These are phyloP conservation scores for Cryptosporidium felis DNA, from an alignment of 169 alveolate species.

Conservation along the genomic window DNA sequence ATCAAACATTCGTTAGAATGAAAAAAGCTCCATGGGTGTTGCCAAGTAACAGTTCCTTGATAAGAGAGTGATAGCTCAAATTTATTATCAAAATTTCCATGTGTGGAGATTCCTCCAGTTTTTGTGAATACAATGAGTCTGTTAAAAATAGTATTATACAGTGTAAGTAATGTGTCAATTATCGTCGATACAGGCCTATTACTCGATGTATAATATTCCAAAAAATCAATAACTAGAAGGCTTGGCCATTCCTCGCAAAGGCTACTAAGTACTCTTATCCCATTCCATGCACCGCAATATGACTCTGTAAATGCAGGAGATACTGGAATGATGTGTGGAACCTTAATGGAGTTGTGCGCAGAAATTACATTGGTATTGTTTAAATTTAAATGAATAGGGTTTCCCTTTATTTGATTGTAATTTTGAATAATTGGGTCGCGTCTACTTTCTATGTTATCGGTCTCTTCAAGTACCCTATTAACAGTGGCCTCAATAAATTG, in stretches of 20 bases:
- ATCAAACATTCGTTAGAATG: slow-evolving; percentile 62
- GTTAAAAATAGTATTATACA: slow-evolving; percentile 60
- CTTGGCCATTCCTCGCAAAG: slow-evolving; percentile 71
- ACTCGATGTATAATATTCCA: slow-evolving; percentile 48
- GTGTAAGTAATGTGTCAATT: slow-evolving; percentile 30
- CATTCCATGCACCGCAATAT: slow-evolving; percentile 63
- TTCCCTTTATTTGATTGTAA: background rate
- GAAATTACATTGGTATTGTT: background rate
- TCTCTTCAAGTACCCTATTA: slow-evolving; percentile 41
- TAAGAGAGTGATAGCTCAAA: slow-evolving; percentile 57
- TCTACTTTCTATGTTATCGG: slow-evolving; percentile 19
- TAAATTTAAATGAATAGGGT: background rate
- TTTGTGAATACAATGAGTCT: slow-evolving; percentile 40
- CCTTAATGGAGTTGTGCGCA: background rate
- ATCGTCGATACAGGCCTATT: slow-evolving; percentile 45
- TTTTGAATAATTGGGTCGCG: slow-evolving; percentile 2
- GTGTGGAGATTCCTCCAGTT: slow-evolving; percentile 45
- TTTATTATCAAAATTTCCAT: slow-evolving; percentile 69
- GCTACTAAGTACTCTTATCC: slow-evolving; percentile 53
- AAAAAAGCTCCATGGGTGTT: slow-evolving; percentile 69
- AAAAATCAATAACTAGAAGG: slow-evolving; percentile 50
- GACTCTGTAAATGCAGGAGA: slow-evolving; percentile 65
- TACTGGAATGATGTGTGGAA: slow-evolving; percentile 7
- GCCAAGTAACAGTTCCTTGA: slow-evolving; percentile 70
- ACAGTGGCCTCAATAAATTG: slow-evolving; percentile 58